These are phyloP conservation scores for sunflower (Helianthus annuus) DNA, from an alignment of 129 eudicot genomes.

Conservation along the genomic window HanXRQr2.0-SUNRISE NC_035447.2:140998485-140998984, in stretches of 20 bases:
- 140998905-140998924: slow-evolving; percentile 78
- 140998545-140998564: too few species aligned
- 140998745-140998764: slow-evolving; percentile 15
- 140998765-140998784: too few species aligned
- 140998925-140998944: slow-evolving; percentile 53
- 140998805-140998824: slow-evolving; percentile 99
- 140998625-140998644: too few species aligned
- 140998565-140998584: too few species aligned
- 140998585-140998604: too few species aligned
- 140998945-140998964: slow-evolving; percentile 80
- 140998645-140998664: slow-evolving; percentile 26
- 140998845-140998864: slow-evolving; percentile 84
- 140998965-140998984: slow-evolving; percentile 80
- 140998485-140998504: too few species aligned
- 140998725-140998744: background rate
- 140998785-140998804: background rate
- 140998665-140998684: background rate
- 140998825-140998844: slow-evolving; percentile 94
- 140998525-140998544: too few species aligned
- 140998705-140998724: slow-evolving; percentile 27
- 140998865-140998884: slow-evolving; percentile 86
- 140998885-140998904: slow-evolving; percentile 87
- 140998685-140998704: slow-evolving; percentile 22
- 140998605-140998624: too few species aligned
- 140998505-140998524: too few species aligned